phyloP scores from a whole-genome alignment of 1,284 basidiomycete genomes.

The Microstroma glucosiphilum region DNA sequence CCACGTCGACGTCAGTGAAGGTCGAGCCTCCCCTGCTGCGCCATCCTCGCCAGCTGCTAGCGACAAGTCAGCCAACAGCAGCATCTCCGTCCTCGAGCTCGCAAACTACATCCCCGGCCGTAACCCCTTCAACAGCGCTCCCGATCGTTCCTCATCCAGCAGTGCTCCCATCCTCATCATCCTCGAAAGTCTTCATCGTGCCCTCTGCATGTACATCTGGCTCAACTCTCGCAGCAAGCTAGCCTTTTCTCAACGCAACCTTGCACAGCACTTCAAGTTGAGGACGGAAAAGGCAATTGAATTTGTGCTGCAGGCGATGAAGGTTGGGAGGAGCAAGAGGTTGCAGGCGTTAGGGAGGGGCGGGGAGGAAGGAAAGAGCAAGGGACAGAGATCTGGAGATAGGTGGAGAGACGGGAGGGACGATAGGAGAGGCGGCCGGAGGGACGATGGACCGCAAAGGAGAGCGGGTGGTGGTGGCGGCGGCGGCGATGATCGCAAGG shows the following conservation, averaged over 20 bases:
- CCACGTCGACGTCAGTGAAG: no score
- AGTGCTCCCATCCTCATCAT: conserved; percentile 50
- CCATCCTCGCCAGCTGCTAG: no score
- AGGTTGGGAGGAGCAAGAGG: conserved; percentile 31
- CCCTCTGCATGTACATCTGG: conserved; percentile 82
- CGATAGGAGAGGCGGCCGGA: no score
- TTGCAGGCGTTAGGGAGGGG: not conserved
- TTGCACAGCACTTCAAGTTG: conserved; percentile 60
- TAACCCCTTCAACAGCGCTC: conserved; percentile 24
- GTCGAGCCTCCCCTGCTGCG: no score
- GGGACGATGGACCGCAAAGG: no score
- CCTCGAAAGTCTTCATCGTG: conserved; percentile 77
- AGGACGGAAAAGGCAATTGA: conserved; percentile 67
- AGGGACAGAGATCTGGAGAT: not conserved
- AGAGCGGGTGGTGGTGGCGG: no score
- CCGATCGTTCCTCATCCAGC: no score
- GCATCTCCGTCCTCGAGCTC: conserved; percentile 12
- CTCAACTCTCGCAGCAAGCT: conserved; percentile 70
- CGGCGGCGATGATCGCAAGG: no score
- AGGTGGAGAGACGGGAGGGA: no score
- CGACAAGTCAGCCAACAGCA: not conserved
- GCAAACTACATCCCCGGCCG: not conserved
- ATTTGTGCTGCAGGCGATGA: conserved; percentile 43
- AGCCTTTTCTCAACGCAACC: conserved; percentile 62
- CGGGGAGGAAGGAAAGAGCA: not conserved